Base-by-base conservation (phyloP, 305 asterid species). In the Fraxinus angustifolia region DNA sequence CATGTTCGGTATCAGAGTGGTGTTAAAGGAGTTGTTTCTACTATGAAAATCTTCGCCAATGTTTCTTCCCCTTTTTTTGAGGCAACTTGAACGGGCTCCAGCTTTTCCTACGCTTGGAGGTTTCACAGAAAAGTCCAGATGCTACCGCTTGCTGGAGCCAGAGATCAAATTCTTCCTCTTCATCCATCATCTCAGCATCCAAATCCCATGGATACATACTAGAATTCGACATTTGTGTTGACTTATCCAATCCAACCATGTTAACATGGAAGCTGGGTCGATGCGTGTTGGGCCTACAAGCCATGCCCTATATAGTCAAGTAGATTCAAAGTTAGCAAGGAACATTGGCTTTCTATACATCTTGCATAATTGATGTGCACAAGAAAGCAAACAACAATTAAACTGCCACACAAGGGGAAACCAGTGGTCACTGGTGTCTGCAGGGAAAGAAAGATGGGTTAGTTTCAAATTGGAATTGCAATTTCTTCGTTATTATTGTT, bases 71-170 rank as follows among this genome's bases (percentile, higher is more conserved):
- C 76, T 91, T 96, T 79, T 90, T 92, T 88, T 90, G 99, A 73
- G 90, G 90, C 86, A 96, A 88, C 85, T 96, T 96, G 89, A 96
- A 96, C 26, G 98, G 99, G 80, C 98, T 94, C 99, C 99, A 96
- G 85, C 92, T 96, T 87, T 96, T 96, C 84, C 98, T 85, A 50
- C 98, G 94, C 78, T 96, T 96, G 11, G 98, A 90, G 30, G 97
- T 84, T 84, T 96, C 99, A 75, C 97, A 90, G 79, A 96, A 96
- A 11, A 96, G 93, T 36, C 99, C 98, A 28, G 98, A 90, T 0
- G 99, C 99, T 48, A 96, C 83, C 77, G 98, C 99, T 89, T 96
- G 94, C 81, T 96, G 97, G 58, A 96, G 98, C 99, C 99, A 96
- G 81, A 94, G 80, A 73, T 96, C 99, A 16, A 94, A 96, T 80